Conservation (phyloP, 2,329 filamentous ascomycete species). For the Curvularia spicifera region DNA sequence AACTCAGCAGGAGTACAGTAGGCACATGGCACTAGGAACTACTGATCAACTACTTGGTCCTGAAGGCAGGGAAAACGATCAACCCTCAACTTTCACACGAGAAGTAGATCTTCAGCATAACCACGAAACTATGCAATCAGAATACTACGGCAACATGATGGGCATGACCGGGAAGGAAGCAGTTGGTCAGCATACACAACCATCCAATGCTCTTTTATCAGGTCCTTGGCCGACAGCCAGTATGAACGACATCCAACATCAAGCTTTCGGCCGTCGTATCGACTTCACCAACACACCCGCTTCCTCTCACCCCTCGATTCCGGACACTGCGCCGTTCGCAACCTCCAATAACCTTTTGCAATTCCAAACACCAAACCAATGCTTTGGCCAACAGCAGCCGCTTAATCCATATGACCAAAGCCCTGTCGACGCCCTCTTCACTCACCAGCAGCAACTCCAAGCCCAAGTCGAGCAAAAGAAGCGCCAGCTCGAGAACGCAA, state of each 20-base stretch:
- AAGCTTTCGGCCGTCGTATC: neutral
- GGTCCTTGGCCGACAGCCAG: neutral
- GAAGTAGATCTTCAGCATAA: too few relatives aligned
- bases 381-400: neutral
- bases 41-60: neutral
- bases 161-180: neutral
- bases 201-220: neutral
- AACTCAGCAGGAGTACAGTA: neutral
- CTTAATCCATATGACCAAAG: neutral
- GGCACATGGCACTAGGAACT: neutral
- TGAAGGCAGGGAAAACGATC: neutral
- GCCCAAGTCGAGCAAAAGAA: conserved; percentile 1
- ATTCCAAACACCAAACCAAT: neutral
- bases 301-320: neutral
- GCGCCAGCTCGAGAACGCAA: neutral
- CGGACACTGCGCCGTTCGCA: neutral
- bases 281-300: neutral
- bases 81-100: neutral
- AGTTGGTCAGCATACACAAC: neutral
- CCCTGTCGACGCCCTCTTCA: neutral
- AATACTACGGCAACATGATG: neutral
- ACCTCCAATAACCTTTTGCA: neutral
- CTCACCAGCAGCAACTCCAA: neutral
- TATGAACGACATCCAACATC: neutral
- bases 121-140: neutral